Conservation (phyloP, 306 rosid genomes). For the Malus asiatica region DNA sequence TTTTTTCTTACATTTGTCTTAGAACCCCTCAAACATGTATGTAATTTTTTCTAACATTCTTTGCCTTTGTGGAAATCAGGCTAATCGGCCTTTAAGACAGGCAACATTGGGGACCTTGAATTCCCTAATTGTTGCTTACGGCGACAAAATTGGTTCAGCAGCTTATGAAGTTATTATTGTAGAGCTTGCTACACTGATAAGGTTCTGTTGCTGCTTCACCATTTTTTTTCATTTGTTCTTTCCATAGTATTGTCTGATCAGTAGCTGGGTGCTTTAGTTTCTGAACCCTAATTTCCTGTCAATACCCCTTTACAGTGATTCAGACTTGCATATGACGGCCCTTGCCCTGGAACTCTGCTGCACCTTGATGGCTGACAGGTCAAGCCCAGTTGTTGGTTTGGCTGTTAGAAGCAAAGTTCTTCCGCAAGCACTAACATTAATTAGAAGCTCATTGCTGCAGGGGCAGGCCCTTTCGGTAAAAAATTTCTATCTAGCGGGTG, state of each 20-base stretch:
- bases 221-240: background rate
- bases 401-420: conserved; percentile 97
- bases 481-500: conserved; percentile 10
- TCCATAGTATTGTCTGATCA: background rate
- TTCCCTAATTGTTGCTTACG: conserved; percentile 91
- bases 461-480: conserved; percentile 93
- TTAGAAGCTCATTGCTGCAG: conserved; percentile 92
- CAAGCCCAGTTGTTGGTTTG: conserved; percentile 79
- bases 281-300: conserved; percentile 10
- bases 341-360: conserved; percentile 97
- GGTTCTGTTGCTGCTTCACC: conserved; percentile 39
- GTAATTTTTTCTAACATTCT: conserved; percentile 38
- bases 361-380: conserved; percentile 95
- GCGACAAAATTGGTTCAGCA: conserved; percentile 85
- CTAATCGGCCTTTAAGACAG: conserved; percentile 93
- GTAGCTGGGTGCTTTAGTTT: conserved; percentile 4
- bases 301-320: conserved; percentile 59
- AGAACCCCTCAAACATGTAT: background rate
- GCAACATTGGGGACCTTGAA: conserved; percentile 93
- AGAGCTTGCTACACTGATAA: conserved; percentile 81
- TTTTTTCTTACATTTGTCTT: background rate
- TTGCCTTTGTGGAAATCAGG: conserved; percentile 49
- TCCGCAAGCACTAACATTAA: conserved; percentile 83
- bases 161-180: conserved; percentile 73
- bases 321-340: conserved; percentile 98